Conservation (phyloP, 192 early-diverging fungal species). For the Dissophora ornata region DNA sequence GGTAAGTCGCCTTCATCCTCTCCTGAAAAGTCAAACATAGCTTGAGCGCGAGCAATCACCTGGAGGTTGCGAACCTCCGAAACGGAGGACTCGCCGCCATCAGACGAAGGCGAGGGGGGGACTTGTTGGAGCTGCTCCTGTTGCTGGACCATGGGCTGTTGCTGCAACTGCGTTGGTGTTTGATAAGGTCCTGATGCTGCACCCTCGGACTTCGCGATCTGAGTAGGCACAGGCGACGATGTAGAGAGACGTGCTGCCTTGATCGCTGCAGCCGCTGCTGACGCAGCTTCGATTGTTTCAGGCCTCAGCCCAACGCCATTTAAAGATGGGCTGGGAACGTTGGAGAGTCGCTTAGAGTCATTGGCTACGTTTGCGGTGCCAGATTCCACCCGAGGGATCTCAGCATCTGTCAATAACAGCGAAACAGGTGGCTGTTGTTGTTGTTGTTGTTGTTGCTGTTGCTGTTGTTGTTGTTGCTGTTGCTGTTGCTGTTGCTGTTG, state of each 20-base stretch:
- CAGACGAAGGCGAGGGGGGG: conserved; percentile 32
- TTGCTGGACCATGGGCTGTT: conserved; percentile 33
- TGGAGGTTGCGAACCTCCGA: conserved; percentile 30
- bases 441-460: conserved; percentile 17
- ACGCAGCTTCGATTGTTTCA: conserved; percentile 22
- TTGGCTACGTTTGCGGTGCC: background rate
- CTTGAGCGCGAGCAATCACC: conserved; percentile 52
- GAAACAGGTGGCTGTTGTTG: conserved; percentile 6
- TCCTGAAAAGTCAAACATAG: conserved; percentile 51
- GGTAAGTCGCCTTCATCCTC: conserved; percentile 48
- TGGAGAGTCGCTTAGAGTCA: conserved; percentile 6
- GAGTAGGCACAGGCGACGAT: conserved; percentile 10
- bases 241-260: conserved; percentile 32
- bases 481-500: conserved; percentile 20
- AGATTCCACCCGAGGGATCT: background rate
- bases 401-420: background rate
- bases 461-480: conserved; percentile 2
- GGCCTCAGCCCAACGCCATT: conserved; percentile 8
- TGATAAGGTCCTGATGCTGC: conserved; percentile 14
- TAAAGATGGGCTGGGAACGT: conserved; percentile 14
- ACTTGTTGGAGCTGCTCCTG: conserved; percentile 17
- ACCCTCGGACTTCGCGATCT: conserved; percentile 5
- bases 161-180: conserved; percentile 11
- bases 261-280: conserved; percentile 37
- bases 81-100: conserved; percentile 19